A percentile compares a stretch with the other conserved stretches of the same genome.
phyloP scores from a whole-genome alignment of 2,329 filamentous ascomycete genomes.

The Emergomyces africanus region DNA sequence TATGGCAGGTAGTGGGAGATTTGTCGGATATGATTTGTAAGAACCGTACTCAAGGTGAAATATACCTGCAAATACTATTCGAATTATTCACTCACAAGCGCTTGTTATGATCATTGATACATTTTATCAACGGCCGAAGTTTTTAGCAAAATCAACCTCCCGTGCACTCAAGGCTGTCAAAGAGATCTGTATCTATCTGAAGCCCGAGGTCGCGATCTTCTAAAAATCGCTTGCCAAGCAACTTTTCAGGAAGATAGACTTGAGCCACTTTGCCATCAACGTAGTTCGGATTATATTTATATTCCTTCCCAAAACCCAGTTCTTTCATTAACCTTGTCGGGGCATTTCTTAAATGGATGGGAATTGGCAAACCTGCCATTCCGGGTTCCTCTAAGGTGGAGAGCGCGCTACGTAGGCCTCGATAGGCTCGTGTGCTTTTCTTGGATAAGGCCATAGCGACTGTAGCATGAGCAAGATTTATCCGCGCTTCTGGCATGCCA shows the following conservation, averaged over 20 bases:
- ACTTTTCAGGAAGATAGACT: slow-evolving; percentile 72
- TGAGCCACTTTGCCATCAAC: slow-evolving; percentile 68
- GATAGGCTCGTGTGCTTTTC: slow-evolving; percentile 79
- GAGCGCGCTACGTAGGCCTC: slow-evolving; percentile 68
- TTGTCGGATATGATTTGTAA: neutral
- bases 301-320: slow-evolving; percentile 76
- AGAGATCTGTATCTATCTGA: slow-evolving; percentile 58
- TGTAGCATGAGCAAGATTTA: slow-evolving; percentile 77
- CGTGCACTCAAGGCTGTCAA: slow-evolving; percentile 8
- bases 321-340: slow-evolving; percentile 90
- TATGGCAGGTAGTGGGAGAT: neutral
- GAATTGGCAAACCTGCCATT: slow-evolving; percentile 67
- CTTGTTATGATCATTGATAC: neutral
- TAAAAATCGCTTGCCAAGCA: slow-evolving; percentile 60
- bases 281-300: slow-evolving; percentile 96
- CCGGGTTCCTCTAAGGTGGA: slow-evolving; percentile 71
- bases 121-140: neutral
- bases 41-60: neutral
- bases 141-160: slow-evolving; percentile 3
- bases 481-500: slow-evolving; percentile 87
- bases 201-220: slow-evolving; percentile 70
- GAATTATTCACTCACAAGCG: neutral
- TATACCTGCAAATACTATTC: neutral
- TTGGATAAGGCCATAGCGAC: slow-evolving; percentile 68
- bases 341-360: slow-evolving; percentile 79